These are phyloP conservation scores for Mollisia scopiformis DNA, from an alignment of 2,329 filamentous ascomycete species.

Conservation along the genomic window DNA sequence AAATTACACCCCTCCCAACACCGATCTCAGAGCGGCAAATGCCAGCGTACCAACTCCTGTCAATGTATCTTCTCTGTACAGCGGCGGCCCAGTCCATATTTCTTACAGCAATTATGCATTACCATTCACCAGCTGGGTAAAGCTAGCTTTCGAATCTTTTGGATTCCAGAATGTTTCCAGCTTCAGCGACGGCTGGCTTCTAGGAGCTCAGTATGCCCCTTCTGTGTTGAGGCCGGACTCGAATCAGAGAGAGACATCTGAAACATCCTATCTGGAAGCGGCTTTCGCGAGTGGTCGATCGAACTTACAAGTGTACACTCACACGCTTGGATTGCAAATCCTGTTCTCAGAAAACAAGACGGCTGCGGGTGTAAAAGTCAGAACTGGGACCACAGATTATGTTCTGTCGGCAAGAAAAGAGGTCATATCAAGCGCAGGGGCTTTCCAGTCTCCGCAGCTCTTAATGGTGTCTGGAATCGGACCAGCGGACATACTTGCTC, in stretches of 20 bases:
- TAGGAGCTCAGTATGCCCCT: not conserved
- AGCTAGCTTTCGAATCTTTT: not conserved
- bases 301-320: slow-evolving; percentile 38
- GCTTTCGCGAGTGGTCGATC: not conserved
- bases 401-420: slow-evolving; percentile 15
- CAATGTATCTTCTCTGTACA: not conserved
- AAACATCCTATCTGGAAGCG: not conserved
- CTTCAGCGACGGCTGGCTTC: not conserved
- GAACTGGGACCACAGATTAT: slow-evolving; percentile 38
- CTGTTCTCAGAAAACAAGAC: slow-evolving; percentile 44
- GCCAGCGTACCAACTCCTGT: not conserved
- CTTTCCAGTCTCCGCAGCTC: slow-evolving; percentile 53
- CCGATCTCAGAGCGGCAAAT: not conserved
- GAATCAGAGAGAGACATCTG: not conserved
- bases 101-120: not conserved
- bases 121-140: not conserved
- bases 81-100: not conserved
- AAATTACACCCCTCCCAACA: slow-evolving; percentile 28
- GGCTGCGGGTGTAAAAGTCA: slow-evolving; percentile 37
- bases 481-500: slow-evolving; percentile 41
- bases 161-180: not conserved
- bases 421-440: slow-evolving; percentile 48
- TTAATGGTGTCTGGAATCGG: slow-evolving; percentile 48
- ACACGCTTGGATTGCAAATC: slow-evolving; percentile 44
- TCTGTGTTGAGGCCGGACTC: not conserved